These are phyloP conservation scores for Lunularia cruciata DNA, from an alignment of 225 moss, liverwort and hornwort genomes.

Conservation along the genomic window DNA sequence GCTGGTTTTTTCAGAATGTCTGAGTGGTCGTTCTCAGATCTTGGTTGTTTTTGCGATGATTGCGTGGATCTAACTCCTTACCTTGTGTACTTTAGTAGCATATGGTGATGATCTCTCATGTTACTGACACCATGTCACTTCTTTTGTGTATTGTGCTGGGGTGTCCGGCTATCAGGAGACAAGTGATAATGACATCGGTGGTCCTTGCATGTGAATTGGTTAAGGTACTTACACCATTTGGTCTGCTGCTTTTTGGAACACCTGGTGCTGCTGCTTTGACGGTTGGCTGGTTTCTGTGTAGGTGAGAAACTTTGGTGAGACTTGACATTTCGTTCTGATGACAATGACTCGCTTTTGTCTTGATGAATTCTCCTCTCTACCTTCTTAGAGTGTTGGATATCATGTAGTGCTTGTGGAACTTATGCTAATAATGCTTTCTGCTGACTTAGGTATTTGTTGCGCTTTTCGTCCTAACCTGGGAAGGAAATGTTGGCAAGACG, in stretches of 20 bases:
- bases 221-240: conserved; percentile 68
- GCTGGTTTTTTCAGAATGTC: too few species aligned
- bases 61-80: too few species aligned
- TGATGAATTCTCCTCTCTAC: not conserved
- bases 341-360: not conserved
- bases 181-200: conserved; percentile 86
- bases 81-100: too few species aligned
- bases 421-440: not conserved
- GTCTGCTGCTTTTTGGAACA: conserved; percentile 21
- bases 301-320: conserved; percentile 53
- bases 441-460: conserved; percentile 62
- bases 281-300: conserved; percentile 55
- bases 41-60: too few species aligned
- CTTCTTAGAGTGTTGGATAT: too few species aligned
- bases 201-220: conserved; percentile 84
- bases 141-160: too few species aligned
- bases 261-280: conserved; percentile 33
- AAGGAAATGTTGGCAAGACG: conserved; percentile 54
- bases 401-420: too few species aligned
- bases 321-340: not conserved
- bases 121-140: too few species aligned
- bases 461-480: conserved; percentile 52
- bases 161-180: conserved; percentile 62
- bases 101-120: too few species aligned
- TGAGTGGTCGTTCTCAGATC: too few species aligned